These are phyloP conservation scores for Didymosphaeria variabile DNA, from an alignment of 2,329 filamentous ascomycete genomes.

Conservation along the genomic window DNA sequence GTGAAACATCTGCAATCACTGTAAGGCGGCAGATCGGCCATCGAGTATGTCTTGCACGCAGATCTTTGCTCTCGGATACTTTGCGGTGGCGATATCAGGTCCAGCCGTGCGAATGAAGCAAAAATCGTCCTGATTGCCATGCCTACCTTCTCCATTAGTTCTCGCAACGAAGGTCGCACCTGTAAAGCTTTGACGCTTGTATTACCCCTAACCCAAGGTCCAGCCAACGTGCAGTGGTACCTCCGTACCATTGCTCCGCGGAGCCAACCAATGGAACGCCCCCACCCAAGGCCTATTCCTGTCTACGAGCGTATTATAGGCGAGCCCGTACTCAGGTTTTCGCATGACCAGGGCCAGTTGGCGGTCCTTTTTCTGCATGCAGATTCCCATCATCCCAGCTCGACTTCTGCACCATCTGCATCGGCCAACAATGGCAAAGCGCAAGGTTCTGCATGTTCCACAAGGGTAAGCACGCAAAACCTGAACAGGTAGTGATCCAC, in stretches of 20 bases:
- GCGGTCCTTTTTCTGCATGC: not conserved
- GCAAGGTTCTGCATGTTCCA: not conserved
- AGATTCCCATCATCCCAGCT: slow-evolving; percentile 2
- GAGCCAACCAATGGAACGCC: not conserved
- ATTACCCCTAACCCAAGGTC: not conserved
- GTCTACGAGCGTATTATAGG: not conserved
- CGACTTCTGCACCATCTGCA: not conserved
- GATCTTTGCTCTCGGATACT: not conserved
- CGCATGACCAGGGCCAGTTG: slow-evolving; percentile 13
- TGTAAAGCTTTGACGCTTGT: not conserved
- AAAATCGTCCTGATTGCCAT: not conserved
- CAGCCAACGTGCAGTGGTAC: not conserved
- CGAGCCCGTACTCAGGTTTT: not conserved
- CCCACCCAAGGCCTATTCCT: not conserved
- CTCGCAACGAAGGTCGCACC: not conserved
- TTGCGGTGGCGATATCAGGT: not conserved
- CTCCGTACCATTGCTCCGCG: slow-evolving; percentile 4
- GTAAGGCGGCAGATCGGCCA: not conserved
- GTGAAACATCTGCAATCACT: not conserved
- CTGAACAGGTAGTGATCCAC: slow-evolving; percentile 8
- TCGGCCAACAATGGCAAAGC: not conserved
- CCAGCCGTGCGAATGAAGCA: not conserved
- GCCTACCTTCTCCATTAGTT: not conserved
- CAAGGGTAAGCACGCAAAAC: not conserved
- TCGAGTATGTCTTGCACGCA: not conserved